These are phyloP conservation scores for Boletus sp. DNA, from an alignment of 768 basidiomycete species.

Conservation along the genomic window DNA sequence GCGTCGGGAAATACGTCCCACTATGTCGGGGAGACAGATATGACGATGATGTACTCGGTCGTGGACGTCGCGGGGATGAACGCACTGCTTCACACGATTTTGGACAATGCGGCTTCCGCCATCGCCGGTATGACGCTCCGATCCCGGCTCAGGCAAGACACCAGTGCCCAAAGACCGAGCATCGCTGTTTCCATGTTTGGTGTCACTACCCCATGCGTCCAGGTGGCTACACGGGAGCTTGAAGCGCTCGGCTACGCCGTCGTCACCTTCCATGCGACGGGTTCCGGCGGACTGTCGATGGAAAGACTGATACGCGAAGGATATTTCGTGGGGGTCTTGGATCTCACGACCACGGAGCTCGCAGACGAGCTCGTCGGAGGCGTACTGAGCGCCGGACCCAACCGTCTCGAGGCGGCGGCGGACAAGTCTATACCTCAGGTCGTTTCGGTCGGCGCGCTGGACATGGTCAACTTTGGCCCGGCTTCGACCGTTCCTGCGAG, in stretches of 20 bases:
- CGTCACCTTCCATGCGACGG: constrained; percentile 28
- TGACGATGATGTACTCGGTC: constrained; percentile 34
- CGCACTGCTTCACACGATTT: constrained; percentile 16
- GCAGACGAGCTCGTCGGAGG: constrained; percentile 33
- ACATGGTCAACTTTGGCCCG: constrained; percentile 36
- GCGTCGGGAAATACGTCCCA: constrained; percentile 23
- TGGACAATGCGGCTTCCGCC: constrained; percentile 30
- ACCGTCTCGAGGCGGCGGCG: constrained; percentile 27
- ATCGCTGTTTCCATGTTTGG: constrained; percentile 32
- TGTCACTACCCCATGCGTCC: constrained; percentile 21
- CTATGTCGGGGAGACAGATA: constrained; percentile 34
- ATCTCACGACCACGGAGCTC: constrained; percentile 35
- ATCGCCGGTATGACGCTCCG: constrained; percentile 20
- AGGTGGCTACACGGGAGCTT: constrained; percentile 19
- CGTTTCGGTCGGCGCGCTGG: constrained; percentile 32
- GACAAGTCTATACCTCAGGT: constrained; percentile 26
- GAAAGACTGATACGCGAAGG: constrained; percentile 28
- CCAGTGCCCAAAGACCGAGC: neutral
- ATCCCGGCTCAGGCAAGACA: neutral
- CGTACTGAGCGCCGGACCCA: constrained; percentile 26
- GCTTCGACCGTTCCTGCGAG: constrained; percentile 20
- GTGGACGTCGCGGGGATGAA: constrained; percentile 32
- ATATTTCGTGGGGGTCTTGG: constrained; percentile 27
- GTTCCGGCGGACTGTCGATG: constrained; percentile 31
- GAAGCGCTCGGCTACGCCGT: constrained; percentile 26